phyloP scores from a whole-genome alignment of 148 eudicot genomes.

The Rheum nobile region DNA sequence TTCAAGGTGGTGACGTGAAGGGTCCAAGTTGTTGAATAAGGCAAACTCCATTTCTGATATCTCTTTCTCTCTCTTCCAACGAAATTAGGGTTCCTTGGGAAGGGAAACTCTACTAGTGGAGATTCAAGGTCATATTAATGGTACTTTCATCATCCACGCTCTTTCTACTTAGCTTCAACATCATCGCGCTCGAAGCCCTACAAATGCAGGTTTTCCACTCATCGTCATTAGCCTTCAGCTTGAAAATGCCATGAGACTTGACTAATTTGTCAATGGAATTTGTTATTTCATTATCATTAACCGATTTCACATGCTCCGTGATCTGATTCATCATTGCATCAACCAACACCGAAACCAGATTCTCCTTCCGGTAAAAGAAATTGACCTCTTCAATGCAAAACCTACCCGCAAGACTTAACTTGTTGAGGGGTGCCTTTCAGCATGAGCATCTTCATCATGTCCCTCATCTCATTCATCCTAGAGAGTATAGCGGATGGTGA shows the following conservation, averaged over 20 bases:
- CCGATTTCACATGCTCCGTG: conserved; percentile 18
- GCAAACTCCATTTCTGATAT: conserved; percentile 49
- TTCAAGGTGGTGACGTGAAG: conserved; percentile 15
- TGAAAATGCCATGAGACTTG: conserved; percentile 39
- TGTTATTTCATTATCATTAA: conserved; percentile 48
- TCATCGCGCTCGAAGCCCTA: conserved; percentile 48
- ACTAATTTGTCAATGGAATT: conserved; percentile 56
- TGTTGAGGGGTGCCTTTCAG: too few relatives aligned
- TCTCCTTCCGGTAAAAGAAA: conserved; percentile 75
- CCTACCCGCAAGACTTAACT: too few relatives aligned
- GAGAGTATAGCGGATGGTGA: too few relatives aligned
- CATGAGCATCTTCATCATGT: too few relatives aligned
- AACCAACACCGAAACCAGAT: conserved; percentile 66
- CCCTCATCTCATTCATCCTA: too few relatives aligned
- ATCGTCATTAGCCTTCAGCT: conserved; percentile 44
- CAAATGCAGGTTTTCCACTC: conserved; percentile 65
- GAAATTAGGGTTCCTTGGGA: conserved; percentile 47
- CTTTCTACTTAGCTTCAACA: conserved; percentile 61
- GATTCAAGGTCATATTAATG: not conserved
- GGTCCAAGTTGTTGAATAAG: conserved; percentile 42
- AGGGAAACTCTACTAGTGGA: conserved; percentile 37
- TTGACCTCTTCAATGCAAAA: conserved; percentile 61
- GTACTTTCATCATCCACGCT: conserved; percentile 40
- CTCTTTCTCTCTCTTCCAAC: conserved; percentile 68
- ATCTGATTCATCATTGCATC: conserved; percentile 40